A percentile compares a stretch with the other conserved stretches of the same genome.
These are phyloP conservation scores for Neurospora tetraspora DNA, from an alignment of 495 filamentous ascomycete genomes.

Conservation along the genomic window DNA sequence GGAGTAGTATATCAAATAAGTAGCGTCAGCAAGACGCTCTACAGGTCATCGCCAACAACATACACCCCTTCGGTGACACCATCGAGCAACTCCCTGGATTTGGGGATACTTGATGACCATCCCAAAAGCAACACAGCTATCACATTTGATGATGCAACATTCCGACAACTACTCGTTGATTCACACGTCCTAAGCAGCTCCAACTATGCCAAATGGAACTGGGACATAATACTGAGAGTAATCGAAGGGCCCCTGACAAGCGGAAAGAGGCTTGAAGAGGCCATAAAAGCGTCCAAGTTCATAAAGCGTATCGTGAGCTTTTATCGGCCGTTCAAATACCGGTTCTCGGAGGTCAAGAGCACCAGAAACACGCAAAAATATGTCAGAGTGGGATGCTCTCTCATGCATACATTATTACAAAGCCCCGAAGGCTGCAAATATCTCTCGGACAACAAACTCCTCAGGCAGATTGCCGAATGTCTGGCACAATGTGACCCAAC, in stretches of 20 bases:
- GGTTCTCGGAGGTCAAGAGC: constrained; percentile 77
- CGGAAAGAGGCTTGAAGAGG: constrained; percentile 84
- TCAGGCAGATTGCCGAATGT: constrained; percentile 90
- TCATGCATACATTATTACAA: constrained; percentile 78
- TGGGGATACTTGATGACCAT: constrained; percentile 44
- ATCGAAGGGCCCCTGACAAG: constrained; percentile 93
- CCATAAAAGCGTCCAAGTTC: constrained; percentile 90
- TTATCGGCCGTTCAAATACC: constrained; percentile 92
- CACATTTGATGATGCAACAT: constrained; percentile 78
- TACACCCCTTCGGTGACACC: constrained; percentile 27
- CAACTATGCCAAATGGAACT: constrained; percentile 92
- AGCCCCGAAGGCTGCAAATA: constrained; percentile 75
- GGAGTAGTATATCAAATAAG: constrained; percentile 94
- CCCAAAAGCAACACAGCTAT: constrained; percentile 61
- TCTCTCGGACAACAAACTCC: constrained; percentile 80
- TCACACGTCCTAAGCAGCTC: constrained; percentile 75
- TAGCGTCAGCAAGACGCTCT: constrained; percentile 88
- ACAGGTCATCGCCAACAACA: constrained; percentile 54
- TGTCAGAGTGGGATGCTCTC: constrained; percentile 74
- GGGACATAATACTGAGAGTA: constrained; percentile 80
- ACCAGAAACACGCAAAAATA: constrained; percentile 92
- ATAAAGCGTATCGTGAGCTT: constrained; percentile 90
- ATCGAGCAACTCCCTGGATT: constrained; percentile 29
- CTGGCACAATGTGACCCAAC: constrained; percentile 83
- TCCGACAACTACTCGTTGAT: constrained; percentile 76